Conservation (phyloP, 129 eudicot genomes). For the Ambrosia trifida region DNA sequence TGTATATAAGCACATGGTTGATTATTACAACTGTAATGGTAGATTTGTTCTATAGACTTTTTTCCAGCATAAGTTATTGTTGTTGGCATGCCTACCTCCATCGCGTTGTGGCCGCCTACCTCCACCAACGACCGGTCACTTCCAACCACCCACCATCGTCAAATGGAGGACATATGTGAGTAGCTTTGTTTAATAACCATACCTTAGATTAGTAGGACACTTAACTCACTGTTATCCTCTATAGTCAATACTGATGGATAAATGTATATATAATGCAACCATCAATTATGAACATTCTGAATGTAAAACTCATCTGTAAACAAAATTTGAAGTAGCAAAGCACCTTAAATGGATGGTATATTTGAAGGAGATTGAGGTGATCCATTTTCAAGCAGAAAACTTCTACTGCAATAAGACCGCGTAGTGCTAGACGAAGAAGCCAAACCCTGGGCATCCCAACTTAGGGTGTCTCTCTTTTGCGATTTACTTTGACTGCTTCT, state of each 20-base stretch:
- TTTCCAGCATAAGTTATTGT: too few species aligned
- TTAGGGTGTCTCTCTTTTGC: constrained; percentile 24
- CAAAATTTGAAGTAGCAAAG: not conserved
- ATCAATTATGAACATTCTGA: not conserved
- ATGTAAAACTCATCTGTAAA: not conserved
- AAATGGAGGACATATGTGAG: too few species aligned
- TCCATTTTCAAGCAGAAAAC: constrained; percentile 70
- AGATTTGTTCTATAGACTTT: too few species aligned
- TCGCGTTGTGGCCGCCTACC: too few species aligned
- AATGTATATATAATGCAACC: not conserved
- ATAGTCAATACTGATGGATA: not conserved
- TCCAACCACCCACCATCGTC: too few species aligned
- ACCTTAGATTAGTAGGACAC: not conserved
- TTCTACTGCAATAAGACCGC: constrained; percentile 82
- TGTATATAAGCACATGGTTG: too few species aligned
- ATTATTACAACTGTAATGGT: too few species aligned
- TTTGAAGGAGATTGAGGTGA: constrained; percentile 79
- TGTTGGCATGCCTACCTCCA: too few species aligned
- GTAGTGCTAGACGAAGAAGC: constrained; percentile 92
- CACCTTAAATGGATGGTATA: constrained; percentile 41
- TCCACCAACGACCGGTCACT: too few species aligned
- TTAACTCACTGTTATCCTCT: not conserved
- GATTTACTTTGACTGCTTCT: constrained; percentile 57
- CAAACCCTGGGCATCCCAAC: constrained; percentile 69
- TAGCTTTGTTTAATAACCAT: not conserved